These are phyloP conservation scores for Beta lomatogona DNA, from an alignment of 179 eudicot genomes.

Conservation along the genomic window DNA sequence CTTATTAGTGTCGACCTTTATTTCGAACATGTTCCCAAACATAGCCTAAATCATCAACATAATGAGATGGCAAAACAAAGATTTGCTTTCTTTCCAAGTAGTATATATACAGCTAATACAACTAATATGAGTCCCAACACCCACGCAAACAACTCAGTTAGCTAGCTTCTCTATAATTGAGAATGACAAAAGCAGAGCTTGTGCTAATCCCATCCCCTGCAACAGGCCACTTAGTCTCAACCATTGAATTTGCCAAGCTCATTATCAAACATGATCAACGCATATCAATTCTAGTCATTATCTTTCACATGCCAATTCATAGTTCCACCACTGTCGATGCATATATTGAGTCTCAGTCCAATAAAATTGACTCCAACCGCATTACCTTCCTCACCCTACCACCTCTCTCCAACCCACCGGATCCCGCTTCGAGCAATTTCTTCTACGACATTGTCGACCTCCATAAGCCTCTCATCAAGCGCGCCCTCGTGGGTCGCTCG, in stretches of 20 bases:
- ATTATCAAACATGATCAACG: constrained; percentile 22
- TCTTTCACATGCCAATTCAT: constrained; percentile 18
- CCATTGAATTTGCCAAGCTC: constrained; percentile 36
- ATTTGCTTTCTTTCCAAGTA: no score
- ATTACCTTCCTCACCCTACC: constrained; percentile 24
- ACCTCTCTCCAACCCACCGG: constrained; percentile 5
- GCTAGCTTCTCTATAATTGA: no score
- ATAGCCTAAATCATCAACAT: no score
- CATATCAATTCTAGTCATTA: constrained; percentile 31
- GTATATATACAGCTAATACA: no score
- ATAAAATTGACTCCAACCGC: neutral
- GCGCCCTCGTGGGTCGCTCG: neutral
- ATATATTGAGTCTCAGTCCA: constrained; percentile 22
- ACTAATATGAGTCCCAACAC: no score
- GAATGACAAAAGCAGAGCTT: constrained; percentile 3
- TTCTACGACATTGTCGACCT: neutral
- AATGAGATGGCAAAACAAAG: no score
- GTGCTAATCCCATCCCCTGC: constrained; percentile 29
- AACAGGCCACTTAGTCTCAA: constrained; percentile 35
- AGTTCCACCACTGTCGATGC: neutral
- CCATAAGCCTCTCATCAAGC: constrained; percentile 6
- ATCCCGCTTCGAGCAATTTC: neutral
- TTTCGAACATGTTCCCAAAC: no score
- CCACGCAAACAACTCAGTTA: no score
- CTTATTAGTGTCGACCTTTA: no score